Base-by-base conservation (phyloP, 2,329 filamentous ascomycete genomes). In the Microthyrium microscopicum region DNA sequence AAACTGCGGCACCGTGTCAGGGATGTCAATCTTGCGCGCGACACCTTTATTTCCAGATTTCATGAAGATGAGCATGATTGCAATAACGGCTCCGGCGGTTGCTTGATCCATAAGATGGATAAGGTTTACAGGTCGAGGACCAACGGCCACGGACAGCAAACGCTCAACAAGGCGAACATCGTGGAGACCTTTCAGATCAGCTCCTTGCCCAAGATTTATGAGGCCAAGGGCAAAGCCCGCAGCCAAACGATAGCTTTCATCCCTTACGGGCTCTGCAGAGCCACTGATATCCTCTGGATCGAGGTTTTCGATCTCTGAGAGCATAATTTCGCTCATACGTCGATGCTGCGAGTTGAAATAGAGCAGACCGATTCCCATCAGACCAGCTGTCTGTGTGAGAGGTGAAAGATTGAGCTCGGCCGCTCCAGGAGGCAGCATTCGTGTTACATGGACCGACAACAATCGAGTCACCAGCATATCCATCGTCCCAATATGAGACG, bases 241-340 rank as follows among this genome's bases (percentile, higher is more conserved):
- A 6, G 89, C 85, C 22, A 98, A 66, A 26, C 91, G 75, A 53
- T 98, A 98, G n/a, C 85, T 85, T 58, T 98, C 89, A 48, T 91
- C 87, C 17, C 87, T 74, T 31, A 95, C 58, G 16, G 75, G 74
- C 46, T 93, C 82, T 37, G 85, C 78, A 5, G 66, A 61, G 33
- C 62, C 55, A 18, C 64, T 62, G 4, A 64, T 62, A 39, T 94
- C 85, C 34, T 87, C 79, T 24, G 80, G 68, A 18, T 89, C 83
- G 33, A 83, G 68, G 41, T 85, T 78, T 51, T 94, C 84, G 39
- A 98, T 89, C 52, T 98, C 89, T 0, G 87, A 95, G 32, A 98
- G 71, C 83, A 98, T 94, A 13, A 95, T 83, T 52, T 98, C 89
- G 49, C 84, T 95, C 89, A 98, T 98, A 24, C 91, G 76, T 20